phyloP scores from a whole-genome alignment of 805 yeast genomes.

The Yarrowia hollandica region DNA sequence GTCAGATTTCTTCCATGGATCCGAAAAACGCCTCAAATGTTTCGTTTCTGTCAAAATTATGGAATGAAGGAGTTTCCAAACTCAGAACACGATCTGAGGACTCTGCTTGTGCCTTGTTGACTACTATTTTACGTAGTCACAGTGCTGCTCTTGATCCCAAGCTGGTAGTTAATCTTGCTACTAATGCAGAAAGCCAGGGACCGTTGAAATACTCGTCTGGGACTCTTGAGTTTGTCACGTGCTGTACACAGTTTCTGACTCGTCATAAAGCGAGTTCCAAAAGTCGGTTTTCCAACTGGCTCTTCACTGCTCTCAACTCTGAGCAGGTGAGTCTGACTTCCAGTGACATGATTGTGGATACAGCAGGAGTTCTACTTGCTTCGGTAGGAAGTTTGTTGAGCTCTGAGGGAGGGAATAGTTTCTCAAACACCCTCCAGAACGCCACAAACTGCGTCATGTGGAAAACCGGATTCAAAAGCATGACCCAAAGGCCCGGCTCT shows the following conservation, averaged over 20 bases:
- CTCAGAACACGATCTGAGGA: constrained; percentile 12
- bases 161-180: not conserved
- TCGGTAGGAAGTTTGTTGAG: not conserved
- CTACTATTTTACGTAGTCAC: not conserved
- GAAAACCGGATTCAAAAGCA: not conserved
- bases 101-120: constrained; percentile 4
- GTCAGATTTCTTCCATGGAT: not conserved
- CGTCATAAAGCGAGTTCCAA: not conserved
- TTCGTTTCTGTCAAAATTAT: not conserved
- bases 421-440: not conserved
- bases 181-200: not conserved
- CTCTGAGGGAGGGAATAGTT: too few relatives aligned
- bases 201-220: not conserved
- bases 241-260: not conserved
- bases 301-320: not conserved
- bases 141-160: not conserved
- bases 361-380: not conserved
- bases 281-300: not conserved
- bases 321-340: too few relatives aligned
- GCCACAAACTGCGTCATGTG: not conserved
- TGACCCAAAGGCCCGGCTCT: too few relatives aligned
- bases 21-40: not conserved
- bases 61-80: not conserved
- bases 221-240: not conserved
- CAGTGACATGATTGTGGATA: not conserved